These are phyloP conservation scores for Schizopora paradoxa DNA, from an alignment of 1,284 basidiomycete species.

Conservation along the genomic window DNA sequence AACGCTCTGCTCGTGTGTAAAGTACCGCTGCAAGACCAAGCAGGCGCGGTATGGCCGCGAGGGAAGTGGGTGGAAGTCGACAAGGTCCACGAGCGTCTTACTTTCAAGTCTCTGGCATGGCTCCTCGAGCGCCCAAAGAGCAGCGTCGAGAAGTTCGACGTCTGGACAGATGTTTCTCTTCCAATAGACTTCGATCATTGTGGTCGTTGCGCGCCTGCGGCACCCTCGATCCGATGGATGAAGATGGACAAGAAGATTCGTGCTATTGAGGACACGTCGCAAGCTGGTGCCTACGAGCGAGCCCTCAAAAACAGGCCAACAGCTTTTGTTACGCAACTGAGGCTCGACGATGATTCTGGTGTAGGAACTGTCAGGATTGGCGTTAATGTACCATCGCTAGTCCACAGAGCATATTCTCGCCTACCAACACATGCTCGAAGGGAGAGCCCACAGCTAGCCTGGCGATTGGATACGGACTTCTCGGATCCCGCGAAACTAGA, in stretches of 20 bases:
- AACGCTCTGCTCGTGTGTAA: slow-evolving; percentile 74
- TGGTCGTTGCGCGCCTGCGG: slow-evolving; percentile 72
- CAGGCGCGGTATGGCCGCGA: slow-evolving; percentile 74
- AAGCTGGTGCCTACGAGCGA: slow-evolving; percentile 85
- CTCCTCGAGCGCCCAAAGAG: slow-evolving; percentile 77
- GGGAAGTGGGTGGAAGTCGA: slow-evolving; percentile 77
- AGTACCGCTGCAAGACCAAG: slow-evolving; percentile 62
- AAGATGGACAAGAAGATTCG: slow-evolving; percentile 51
- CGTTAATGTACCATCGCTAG: slow-evolving; percentile 81
- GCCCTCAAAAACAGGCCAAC: slow-evolving; percentile 82
- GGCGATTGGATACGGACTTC: slow-evolving; percentile 80
- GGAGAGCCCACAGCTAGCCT: slow-evolving; percentile 57
- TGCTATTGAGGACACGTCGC: slow-evolving; percentile 75
- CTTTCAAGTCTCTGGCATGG: slow-evolving; percentile 82
- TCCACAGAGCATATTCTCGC: slow-evolving; percentile 82
- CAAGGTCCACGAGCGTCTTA: slow-evolving; percentile 76
- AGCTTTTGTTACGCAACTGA: slow-evolving; percentile 85
- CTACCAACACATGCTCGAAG: slow-evolving; percentile 58
- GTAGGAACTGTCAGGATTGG: slow-evolving; percentile 78
- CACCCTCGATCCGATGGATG: slow-evolving; percentile 75
- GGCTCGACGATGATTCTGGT: slow-evolving; percentile 52
- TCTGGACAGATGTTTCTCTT: slow-evolving; percentile 51
- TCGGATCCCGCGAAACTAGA: slow-evolving; percentile 57
- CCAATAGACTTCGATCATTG: slow-evolving; percentile 41
- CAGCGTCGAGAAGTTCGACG: slow-evolving; percentile 56